Percentiles rank a stretch among this genome's conserved stretches.
phyloP scores from a whole-genome alignment of 1,139 yeast species.

The Lodderomyces jiufengensis region DNA sequence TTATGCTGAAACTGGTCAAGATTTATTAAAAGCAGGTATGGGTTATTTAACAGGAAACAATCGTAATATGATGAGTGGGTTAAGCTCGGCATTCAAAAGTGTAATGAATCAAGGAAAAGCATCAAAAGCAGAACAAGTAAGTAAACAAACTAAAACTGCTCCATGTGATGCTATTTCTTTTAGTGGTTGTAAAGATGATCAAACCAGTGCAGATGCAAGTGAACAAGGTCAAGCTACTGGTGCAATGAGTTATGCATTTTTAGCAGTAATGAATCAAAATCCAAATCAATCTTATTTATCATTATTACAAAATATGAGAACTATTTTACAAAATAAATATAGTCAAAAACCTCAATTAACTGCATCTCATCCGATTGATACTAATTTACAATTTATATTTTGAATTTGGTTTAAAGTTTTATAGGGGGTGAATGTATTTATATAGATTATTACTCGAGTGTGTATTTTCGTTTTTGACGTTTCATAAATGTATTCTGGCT shows the following conservation, averaged over 20 bases:
- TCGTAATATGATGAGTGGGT: slow-evolving; percentile 44
- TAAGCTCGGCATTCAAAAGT: slow-evolving; percentile 48
- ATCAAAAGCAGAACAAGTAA: slow-evolving; percentile 25
- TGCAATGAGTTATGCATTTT: slow-evolving; percentile 92
- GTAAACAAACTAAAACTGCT: slow-evolving; percentile 59
- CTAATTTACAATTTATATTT: slow-evolving; percentile 57
- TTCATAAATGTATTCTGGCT: too few species aligned
- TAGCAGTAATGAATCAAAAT: slow-evolving; percentile 60
- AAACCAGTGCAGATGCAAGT: slow-evolving; percentile 73
- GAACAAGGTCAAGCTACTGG: slow-evolving; percentile 82
- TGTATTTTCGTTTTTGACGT: too few species aligned
- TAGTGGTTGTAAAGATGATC: slow-evolving; percentile 90
- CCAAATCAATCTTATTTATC: slow-evolving; percentile 77
- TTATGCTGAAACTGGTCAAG: slow-evolving; percentile 79
- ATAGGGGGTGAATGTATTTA: slow-evolving; percentile 1
- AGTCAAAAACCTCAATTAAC: slow-evolving; percentile 89
- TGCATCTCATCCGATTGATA: slow-evolving; percentile 80
- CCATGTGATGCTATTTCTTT: slow-evolving; percentile 86
- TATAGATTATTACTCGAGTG: background rate
- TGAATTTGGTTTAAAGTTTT: slow-evolving; percentile 2
- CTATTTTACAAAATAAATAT: slow-evolving; percentile 63
- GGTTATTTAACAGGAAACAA: slow-evolving; percentile 73
- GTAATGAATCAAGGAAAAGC: slow-evolving; percentile 26
- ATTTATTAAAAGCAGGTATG: slow-evolving; percentile 66
- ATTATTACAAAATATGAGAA: slow-evolving; percentile 76